These are phyloP conservation scores for Colletotrichum zoysiae DNA, from an alignment of 2,329 filamentous ascomycete genomes.

Conservation along the genomic window DNA sequence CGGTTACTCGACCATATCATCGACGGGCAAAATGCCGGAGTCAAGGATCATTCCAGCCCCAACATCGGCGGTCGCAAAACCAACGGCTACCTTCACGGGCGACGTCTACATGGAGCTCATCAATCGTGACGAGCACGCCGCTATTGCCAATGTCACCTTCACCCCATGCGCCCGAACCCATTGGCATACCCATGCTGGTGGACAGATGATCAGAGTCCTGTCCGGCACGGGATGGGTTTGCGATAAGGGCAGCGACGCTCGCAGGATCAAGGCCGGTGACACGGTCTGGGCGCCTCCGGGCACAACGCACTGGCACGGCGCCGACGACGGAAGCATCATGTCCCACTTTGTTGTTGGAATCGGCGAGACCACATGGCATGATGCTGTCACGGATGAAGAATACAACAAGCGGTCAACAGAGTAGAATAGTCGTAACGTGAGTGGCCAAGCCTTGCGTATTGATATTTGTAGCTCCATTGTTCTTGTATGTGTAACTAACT, in stretches of 20 bases:
- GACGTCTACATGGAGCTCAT: constrained; percentile 21
- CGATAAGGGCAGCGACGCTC: constrained; percentile 53
- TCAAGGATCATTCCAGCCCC: background rate
- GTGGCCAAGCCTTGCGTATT: background rate
- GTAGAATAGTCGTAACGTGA: background rate
- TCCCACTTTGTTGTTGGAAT: constrained; percentile 54
- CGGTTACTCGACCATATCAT: background rate
- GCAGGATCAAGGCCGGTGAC: constrained; percentile 55
- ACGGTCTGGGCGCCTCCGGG: constrained; percentile 55
- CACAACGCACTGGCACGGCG: constrained; percentile 60
- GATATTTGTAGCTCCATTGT: background rate
- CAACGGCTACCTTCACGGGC: constrained; percentile 19
- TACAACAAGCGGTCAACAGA: constrained; percentile 44
- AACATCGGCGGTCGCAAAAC: background rate
- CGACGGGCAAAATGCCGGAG: constrained; percentile 7
- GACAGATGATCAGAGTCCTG: constrained; percentile 56
- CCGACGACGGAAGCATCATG: constrained; percentile 55
- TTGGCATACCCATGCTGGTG: constrained; percentile 60
- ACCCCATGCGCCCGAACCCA: constrained; percentile 57
- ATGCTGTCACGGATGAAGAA: constrained; percentile 53
- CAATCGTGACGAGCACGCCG: constrained; percentile 11
- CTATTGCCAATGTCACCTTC: constrained; percentile 53
- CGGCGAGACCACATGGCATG: constrained; percentile 54
- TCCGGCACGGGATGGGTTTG: constrained; percentile 58
- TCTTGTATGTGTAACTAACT: background rate